Base-by-base conservation (phyloP, 352 stramenopile genomes). In the Phytopythium cucurbitacearum region DNA sequence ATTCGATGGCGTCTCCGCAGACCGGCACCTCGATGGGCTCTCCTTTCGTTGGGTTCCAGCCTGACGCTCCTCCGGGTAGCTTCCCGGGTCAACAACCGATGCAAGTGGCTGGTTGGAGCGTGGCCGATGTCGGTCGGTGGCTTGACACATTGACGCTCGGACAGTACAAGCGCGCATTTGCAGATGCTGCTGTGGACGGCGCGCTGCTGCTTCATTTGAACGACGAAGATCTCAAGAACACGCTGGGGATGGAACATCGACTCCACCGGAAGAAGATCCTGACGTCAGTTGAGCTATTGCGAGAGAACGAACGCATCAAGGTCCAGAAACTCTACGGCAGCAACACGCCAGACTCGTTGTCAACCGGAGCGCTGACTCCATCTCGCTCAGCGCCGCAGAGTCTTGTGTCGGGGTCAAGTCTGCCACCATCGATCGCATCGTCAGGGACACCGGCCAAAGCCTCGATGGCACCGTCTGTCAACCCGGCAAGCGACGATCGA, bases 221-320 rank as follows among this genome's bases (percentile, higher is more conserved):
- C 32, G 78, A 91, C 45, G 75, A 98, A 41, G 95, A 98, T 57
- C 75, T 98, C 11, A 88, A 89, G 47, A 97, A 97, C 64, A 98
- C 90, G 11, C 71, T 98, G 6, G 91, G 92, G 6, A 94, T 98
- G 59, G 91, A 98, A 64, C 94, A 98, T 60, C 78, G 79, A 8
- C 72, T 98, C 15, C 95, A 98, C 64, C 87, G 95, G 9, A 98
- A 98, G 69, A 98, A 98, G 64, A 92, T 98, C 39, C 64, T 98
- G n/a, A 94, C 85, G 28, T 84, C 80, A 1, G 76, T 97, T 16
- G 69, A 85, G 34, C 76, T 94, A 16, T 65, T 95, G 28, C 71
- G 77, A 3, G 73, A 81, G 41, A 43, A 60, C 12, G 80, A 91
- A 51, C 64, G 64, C 28, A 65, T 74, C 48, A 65, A 72, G 51